A percentile compares a stretch with the other conserved stretches of the same genome.
Conservation (phyloP, 257 asterid species). For the Rubia yunnanensis region DNA sequence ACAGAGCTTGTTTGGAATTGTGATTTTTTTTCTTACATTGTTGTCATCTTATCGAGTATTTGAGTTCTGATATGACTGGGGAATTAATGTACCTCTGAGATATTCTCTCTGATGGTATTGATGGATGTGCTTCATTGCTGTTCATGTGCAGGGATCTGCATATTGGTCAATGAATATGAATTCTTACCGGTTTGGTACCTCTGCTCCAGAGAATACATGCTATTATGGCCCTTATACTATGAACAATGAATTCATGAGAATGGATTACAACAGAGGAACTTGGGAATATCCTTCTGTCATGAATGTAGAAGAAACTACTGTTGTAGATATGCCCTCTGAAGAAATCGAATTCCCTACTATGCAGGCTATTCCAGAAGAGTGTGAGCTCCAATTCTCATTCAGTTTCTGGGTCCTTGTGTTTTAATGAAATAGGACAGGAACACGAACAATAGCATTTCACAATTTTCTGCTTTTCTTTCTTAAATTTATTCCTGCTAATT, state of each 20-base stretch:
- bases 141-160: conserved; percentile 46
- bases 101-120: not conserved
- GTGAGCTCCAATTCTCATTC: conserved; percentile 30
- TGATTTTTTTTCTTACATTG: not conserved
- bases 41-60: not conserved
- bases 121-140: conserved; percentile 5
- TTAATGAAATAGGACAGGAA: no score
- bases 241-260: conserved; percentile 30
- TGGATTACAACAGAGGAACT: conserved; percentile 47
- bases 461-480: not conserved
- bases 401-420: not conserved
- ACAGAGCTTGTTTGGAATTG: not conserved
- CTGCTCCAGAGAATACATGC: conserved; percentile 46
- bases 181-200: conserved; percentile 49
- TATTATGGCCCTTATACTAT: conserved; percentile 45
- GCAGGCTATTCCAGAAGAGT: conserved; percentile 61
- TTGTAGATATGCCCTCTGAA: conserved; percentile 19
- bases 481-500: not conserved
- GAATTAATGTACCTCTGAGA: not conserved
- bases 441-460: not conserved
- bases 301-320: conserved; percentile 35
- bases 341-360: conserved; percentile 20
- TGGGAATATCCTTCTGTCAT: conserved; percentile 62
- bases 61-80: not conserved
- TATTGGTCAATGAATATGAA: conserved; percentile 75